phyloP scores from a whole-genome alignment of 2,329 filamentous ascomycete species.

The Sclerotinia glacialis region DNA sequence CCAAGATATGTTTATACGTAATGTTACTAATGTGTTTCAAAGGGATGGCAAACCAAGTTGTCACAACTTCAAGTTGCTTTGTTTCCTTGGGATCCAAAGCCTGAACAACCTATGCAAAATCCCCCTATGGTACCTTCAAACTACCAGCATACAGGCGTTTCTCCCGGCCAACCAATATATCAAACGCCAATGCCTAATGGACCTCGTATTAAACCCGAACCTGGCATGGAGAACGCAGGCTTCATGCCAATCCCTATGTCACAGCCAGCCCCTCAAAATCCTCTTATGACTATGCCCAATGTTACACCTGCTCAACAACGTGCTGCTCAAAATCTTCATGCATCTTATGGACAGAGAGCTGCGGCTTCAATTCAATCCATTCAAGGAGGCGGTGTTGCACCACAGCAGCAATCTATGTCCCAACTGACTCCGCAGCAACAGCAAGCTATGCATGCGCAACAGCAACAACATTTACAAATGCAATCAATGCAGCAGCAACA shows the following conservation, averaged over 20 bases:
- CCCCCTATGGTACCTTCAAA: constrained; percentile 40
- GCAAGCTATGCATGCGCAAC: constrained; percentile 40
- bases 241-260: constrained; percentile 19
- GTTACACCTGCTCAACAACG: constrained; percentile 49
- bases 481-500: constrained; percentile 4
- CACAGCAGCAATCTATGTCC: constrained; percentile 33
- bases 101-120: constrained; percentile 50
- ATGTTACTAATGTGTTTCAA: constrained; percentile 24
- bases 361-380: constrained; percentile 65
- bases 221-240: constrained; percentile 39
- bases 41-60: constrained; percentile 95
- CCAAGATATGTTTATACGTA: neutral
- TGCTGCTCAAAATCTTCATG: constrained; percentile 55
- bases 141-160: constrained; percentile 35
- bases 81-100: constrained; percentile 94
- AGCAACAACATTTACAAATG: constrained; percentile 22
- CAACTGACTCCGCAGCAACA: constrained; percentile 30
- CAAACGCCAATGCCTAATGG: constrained; percentile 30
- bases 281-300: constrained; percentile 38
- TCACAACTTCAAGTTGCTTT: constrained; percentile 78
- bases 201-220: constrained; percentile 45
- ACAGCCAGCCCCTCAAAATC: constrained; percentile 26
- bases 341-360: constrained; percentile 61
- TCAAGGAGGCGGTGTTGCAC: constrained; percentile 39
- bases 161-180: constrained; percentile 27